These are phyloP conservation scores for Chaetoceros muelleri DNA, from an alignment of 108 stramenopile species.

Conservation along the genomic window DNA sequence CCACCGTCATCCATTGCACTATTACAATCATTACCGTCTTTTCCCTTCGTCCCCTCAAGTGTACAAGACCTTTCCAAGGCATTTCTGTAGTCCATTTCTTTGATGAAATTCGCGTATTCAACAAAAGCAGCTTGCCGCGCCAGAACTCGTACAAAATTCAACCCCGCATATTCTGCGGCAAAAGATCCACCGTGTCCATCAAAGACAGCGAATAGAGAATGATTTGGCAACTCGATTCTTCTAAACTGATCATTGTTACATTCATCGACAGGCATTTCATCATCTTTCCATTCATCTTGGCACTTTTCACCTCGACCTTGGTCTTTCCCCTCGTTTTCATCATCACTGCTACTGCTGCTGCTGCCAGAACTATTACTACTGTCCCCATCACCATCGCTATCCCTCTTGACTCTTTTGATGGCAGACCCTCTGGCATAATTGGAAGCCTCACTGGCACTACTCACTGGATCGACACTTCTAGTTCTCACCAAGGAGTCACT, in stretches of 20 bases:
- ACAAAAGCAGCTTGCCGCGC: constrained; percentile 23
- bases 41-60: constrained; percentile 5
- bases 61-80: constrained; percentile 3
- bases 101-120: constrained; percentile 26
- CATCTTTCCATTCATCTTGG: neutral
- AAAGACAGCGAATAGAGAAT: constrained; percentile 64
- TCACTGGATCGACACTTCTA: no score
- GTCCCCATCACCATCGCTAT: no score
- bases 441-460: no score
- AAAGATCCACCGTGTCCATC: constrained; percentile 76
- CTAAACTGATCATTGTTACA: constrained; percentile 5
- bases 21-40: constrained; percentile 1
- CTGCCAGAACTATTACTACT: neutral
- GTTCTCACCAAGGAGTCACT: neutral
- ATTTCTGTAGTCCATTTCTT: neutral
- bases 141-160: constrained; percentile 39
- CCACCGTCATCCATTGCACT: neutral
- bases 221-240: constrained; percentile 24
- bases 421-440: neutral
- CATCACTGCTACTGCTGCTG: constrained; percentile 3
- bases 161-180: constrained; percentile 46
- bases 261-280: constrained; percentile 1
- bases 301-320: constrained; percentile 1
- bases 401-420: neutral
- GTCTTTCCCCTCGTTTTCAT: neutral